These are phyloP conservation scores for Scolecobasidium constrictum DNA, from an alignment of 2,329 filamentous ascomycete genomes.

Conservation along the genomic window DNA sequence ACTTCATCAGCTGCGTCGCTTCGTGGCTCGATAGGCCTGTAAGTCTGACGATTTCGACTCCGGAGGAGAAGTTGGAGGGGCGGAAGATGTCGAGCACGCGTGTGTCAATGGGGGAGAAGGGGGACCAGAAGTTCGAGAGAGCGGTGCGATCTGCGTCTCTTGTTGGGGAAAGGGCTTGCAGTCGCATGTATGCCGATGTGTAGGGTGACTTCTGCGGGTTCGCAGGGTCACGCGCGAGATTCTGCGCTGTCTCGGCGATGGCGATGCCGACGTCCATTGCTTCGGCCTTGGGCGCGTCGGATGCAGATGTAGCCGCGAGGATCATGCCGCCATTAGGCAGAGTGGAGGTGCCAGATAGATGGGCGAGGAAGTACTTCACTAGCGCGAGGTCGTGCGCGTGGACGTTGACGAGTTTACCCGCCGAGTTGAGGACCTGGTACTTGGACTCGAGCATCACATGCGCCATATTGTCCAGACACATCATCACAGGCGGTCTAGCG, in stretches of 20 bases:
- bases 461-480: constrained; percentile 67
- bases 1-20: constrained; percentile 74
- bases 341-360: constrained; percentile 48
- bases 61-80: no score
- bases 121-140: constrained; percentile 28
- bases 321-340: constrained; percentile 68
- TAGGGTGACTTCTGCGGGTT: not conserved
- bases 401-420: constrained; percentile 45
- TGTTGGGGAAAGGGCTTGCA: not conserved
- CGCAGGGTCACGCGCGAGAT: constrained; percentile 10
- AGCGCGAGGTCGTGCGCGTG: constrained; percentile 79
- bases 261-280: constrained; percentile 59
- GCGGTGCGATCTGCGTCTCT: not conserved
- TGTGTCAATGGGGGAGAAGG: constrained; percentile 42
- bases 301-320: constrained; percentile 61
- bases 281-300: constrained; percentile 53
- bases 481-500: constrained; percentile 52
- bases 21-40: constrained; percentile 63
- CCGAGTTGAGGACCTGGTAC: constrained; percentile 60
- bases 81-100: constrained; percentile 38
- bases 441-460: constrained; percentile 70
- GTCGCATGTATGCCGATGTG: not conserved
- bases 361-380: constrained; percentile 62
- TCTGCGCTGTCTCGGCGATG: constrained; percentile 34
- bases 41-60: constrained; percentile 45